Evolutionary conservation across 306 rosid genomes (phyloP).

Genomic region (Gastrolobium bilobum): DNA sequence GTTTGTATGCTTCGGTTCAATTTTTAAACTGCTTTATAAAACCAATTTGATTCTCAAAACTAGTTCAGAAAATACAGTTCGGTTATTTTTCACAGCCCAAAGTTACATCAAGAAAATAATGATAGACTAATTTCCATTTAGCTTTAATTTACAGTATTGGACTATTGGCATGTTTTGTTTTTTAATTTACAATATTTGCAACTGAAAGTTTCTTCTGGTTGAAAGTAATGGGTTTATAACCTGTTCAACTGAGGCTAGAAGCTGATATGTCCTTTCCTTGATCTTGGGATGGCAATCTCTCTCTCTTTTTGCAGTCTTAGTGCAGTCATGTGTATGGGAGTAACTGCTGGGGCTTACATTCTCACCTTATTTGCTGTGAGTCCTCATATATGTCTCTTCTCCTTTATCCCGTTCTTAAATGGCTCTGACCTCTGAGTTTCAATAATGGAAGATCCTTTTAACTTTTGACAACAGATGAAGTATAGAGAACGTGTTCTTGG

Average conservation of each 20-base stretch:
- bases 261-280: neutral
- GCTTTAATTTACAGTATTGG: neutral
- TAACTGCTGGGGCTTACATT: slow-evolving; percentile 91
- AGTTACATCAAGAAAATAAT: neutral
- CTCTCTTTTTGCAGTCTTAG: slow-evolving; percentile 59
- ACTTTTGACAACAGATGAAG: slow-evolving; percentile 71
- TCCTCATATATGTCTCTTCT: slow-evolving; percentile 11
- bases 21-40: too few species aligned
- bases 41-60: too few species aligned
- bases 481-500: slow-evolving; percentile 80
- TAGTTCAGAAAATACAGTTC: too few species aligned
- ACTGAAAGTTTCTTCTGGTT: slow-evolving; percentile 22
- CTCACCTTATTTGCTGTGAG: slow-evolving; percentile 89
- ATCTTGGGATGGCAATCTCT: slow-evolving; percentile 33
- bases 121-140: neutral
- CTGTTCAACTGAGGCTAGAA: slow-evolving; percentile 29
- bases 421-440: slow-evolving; percentile 16
- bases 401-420: neutral
- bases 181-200: slow-evolving; percentile 1
- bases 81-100: too few species aligned
- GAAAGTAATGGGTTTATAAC: slow-evolving; percentile 24
- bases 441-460: slow-evolving; percentile 29
- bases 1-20: too few species aligned
- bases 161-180: neutral
- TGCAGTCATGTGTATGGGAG: slow-evolving; percentile 95